These are phyloP conservation scores for Parietichytrium sp. DNA, from an alignment of 108 stramenopile genomes.

Conservation along the genomic window DNA sequence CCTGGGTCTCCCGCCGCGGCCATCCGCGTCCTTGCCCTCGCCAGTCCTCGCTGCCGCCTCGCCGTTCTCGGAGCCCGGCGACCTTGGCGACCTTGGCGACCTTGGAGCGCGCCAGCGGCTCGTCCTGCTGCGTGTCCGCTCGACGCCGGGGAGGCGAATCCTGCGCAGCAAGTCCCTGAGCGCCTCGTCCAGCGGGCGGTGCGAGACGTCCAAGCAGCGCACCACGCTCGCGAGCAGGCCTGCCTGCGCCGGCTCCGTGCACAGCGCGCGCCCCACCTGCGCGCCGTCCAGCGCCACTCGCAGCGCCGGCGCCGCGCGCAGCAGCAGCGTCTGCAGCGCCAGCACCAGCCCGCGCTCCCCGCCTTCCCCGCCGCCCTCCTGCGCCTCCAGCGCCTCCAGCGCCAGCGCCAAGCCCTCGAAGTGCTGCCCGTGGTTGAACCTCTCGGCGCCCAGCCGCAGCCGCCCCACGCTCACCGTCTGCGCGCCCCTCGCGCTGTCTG, in stretches of 20 bases:
- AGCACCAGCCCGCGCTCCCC: not conserved
- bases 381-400: not conserved
- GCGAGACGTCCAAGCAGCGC: not conserved
- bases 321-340: not conserved
- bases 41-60: not conserved
- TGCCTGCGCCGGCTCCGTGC: not conserved
- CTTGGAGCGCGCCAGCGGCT: no score
- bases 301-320: not conserved
- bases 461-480: not conserved
- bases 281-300: not conserved
- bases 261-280: not conserved
- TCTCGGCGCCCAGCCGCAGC: not conserved
- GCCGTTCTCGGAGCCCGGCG: not conserved
- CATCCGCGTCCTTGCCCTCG: not conserved
- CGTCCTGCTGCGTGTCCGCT: not conserved
- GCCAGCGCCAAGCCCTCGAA: not conserved
- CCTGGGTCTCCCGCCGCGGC: not conserved
- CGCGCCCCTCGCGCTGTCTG: no score
- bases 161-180: not conserved
- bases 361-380: not conserved
- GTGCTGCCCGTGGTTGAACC: not conserved
- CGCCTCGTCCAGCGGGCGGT: constrained; percentile 14
- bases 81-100: not conserved
- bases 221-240: not conserved
- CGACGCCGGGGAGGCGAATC: not conserved